These are phyloP conservation scores for Aspergillus sparsus DNA, from an alignment of 495 filamentous ascomycete genomes.

Conservation along the genomic window DNA sequence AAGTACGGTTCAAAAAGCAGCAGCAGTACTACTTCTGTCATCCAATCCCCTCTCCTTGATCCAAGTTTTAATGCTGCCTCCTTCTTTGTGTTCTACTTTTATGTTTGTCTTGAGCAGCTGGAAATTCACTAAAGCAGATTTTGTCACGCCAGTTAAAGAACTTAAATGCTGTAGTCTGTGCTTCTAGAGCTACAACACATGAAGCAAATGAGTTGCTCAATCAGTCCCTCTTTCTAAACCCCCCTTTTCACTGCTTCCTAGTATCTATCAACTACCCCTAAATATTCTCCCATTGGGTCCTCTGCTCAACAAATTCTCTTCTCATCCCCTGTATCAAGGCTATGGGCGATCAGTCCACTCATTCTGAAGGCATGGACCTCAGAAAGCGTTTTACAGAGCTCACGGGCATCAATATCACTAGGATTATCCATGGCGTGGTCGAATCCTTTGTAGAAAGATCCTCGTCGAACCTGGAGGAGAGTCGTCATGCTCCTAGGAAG, in stretches of 20 bases:
- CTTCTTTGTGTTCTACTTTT: too few species aligned
- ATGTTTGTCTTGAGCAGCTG: too few species aligned
- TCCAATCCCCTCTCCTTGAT: too few species aligned
- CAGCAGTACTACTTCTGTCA: too few species aligned
- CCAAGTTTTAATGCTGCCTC: too few species aligned
- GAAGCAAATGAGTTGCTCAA: too few species aligned
- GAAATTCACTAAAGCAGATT: too few species aligned
- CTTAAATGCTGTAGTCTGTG: too few species aligned
- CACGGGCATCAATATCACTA: slow-evolving; percentile 13
- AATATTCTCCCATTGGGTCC: not conserved
- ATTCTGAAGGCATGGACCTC: slow-evolving; percentile 3
- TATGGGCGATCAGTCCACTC: not conserved
- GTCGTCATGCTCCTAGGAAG: slow-evolving; percentile 14
- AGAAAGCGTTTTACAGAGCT: slow-evolving; percentile 11
- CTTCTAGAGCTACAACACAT: too few species aligned
- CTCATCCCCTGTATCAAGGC: not conserved
- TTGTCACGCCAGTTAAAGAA: too few species aligned
- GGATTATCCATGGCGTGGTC: slow-evolving; percentile 16
- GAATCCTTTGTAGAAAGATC: slow-evolving; percentile 10
- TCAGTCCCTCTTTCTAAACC: not conserved
- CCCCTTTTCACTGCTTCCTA: not conserved
- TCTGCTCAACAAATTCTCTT: not conserved
- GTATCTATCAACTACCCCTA: not conserved
- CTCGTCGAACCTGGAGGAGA: slow-evolving; percentile 15
- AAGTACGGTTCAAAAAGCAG: not conserved